Evolutionary conservation across 495 filamentous ascomycete genomes (phyloP).

Genomic region (Penicillium fimorum): DNA sequence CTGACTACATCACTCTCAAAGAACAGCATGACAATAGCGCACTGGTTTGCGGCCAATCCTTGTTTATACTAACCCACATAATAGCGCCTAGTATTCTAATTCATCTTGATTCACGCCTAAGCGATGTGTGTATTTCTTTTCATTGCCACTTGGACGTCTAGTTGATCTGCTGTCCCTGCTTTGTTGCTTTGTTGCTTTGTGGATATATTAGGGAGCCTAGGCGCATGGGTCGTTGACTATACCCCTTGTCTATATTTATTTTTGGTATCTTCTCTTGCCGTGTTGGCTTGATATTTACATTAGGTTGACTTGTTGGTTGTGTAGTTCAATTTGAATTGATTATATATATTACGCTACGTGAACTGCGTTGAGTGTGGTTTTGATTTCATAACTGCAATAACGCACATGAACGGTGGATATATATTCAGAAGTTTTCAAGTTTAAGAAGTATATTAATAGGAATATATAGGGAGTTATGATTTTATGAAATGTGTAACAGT

Average conservation of each 20-base stretch:
- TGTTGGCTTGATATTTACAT: not conserved
- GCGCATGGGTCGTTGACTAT: slow-evolving; percentile 17
- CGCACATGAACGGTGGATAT: not conserved
- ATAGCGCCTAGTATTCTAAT: slow-evolving; percentile 1
- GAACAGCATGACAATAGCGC: not conserved
- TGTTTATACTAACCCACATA: slow-evolving; percentile 11
- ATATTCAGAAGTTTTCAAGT: not conserved
- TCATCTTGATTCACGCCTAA: not conserved
- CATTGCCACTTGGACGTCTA: not conserved
- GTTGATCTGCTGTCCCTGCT: not conserved
- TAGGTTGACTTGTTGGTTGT: not conserved
- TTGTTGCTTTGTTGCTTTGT: too few relatives aligned
- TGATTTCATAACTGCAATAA: not conserved
- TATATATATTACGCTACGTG: not conserved
- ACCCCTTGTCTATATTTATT: not conserved
- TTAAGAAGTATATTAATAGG: too few relatives aligned
- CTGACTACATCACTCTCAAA: not conserved
- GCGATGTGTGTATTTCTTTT: not conserved
- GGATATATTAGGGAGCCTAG: slow-evolving; percentile 8
- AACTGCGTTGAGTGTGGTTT: not conserved
- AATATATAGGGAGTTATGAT: not conserved
- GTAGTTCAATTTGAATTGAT: not conserved
- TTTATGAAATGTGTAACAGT: not conserved
- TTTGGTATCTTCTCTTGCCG: not conserved
- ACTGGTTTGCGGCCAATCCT: slow-evolving; percentile 7